Evolutionary conservation across 371 early-diverging fungal genomes (phyloP).

Genomic region (Mucor mucedo): DNA sequence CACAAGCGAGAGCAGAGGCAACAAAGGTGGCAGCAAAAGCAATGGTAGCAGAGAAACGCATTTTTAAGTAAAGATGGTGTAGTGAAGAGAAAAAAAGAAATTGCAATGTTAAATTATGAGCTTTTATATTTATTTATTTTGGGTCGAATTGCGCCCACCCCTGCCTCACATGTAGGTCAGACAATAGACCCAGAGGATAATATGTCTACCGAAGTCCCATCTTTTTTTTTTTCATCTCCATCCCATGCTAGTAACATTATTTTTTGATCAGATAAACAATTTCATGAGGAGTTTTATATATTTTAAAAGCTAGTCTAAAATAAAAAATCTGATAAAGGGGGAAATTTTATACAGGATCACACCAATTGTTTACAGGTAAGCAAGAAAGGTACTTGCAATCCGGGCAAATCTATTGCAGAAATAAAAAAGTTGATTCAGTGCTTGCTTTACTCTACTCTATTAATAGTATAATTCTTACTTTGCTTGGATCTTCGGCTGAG

Average conservation of each 20-base stretch:
- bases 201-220: background rate
- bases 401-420: conserved; percentile 42
- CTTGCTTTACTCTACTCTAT: background rate
- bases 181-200: background rate
- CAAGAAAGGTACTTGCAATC: conserved; percentile 53
- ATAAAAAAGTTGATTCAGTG: conserved; percentile 14
- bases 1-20: conserved; percentile 7
- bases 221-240: background rate
- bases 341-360: conserved; percentile 23
- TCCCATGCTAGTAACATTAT: conserved; percentile 1
- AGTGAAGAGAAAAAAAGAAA: background rate
- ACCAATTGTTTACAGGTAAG: conserved; percentile 47
- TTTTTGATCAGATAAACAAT: conserved; percentile 8
- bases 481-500: conserved; percentile 41
- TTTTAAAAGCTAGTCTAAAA: background rate
- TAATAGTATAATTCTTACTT: conserved; percentile 28
- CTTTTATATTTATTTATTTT: background rate
- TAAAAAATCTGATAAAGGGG: conserved; percentile 1
- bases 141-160: background rate
- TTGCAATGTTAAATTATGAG: background rate
- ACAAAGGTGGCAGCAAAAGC: conserved; percentile 7
- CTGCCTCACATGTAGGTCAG: too few species aligned
- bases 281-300: conserved; percentile 9
- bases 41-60: conserved; percentile 17
- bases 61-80: background rate